A percentile compares a stretch with the other conserved stretches of the same genome.
Evolutionary conservation across 768 basidiomycete species (phyloP).

Genomic region (Cubamyces sp.): DNA sequence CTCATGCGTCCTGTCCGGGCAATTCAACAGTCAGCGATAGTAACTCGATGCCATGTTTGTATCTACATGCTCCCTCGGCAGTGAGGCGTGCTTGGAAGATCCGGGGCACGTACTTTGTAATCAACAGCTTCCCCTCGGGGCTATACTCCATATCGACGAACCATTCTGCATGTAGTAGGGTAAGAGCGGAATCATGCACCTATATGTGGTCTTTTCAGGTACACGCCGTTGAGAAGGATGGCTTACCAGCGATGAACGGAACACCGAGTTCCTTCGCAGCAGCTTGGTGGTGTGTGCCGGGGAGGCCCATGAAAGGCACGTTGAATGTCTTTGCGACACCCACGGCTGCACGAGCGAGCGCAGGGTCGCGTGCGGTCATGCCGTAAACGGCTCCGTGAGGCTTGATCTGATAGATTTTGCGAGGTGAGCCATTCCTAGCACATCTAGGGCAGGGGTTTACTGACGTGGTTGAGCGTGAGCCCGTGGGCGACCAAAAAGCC

Average conservation of each 20-base stretch:
- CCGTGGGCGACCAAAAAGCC: conserved; percentile 61
- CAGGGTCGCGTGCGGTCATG: conserved; percentile 57
- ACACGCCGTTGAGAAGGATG: background rate
- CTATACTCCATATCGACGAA: conserved; percentile 70
- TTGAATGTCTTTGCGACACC: conserved; percentile 56
- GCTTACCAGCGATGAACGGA: conserved; percentile 61
- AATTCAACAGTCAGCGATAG: too few species aligned
- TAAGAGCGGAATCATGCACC: background rate
- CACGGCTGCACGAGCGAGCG: conserved; percentile 58
- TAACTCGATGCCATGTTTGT: too few species aligned
- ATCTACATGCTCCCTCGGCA: too few species aligned
- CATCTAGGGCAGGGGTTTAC: conserved; percentile 19
- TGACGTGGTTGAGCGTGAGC: conserved; percentile 58
- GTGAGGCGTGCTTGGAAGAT: background rate
- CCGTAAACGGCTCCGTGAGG: conserved; percentile 67
- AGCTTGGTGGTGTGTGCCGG: conserved; percentile 63
- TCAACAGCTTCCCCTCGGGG: conserved; percentile 57
- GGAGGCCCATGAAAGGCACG: conserved; percentile 64
- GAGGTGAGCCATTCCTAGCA: too few species aligned
- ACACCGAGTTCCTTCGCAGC: conserved; percentile 59
- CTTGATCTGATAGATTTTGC: conserved; percentile 47
- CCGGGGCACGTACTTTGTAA: conserved; percentile 50
- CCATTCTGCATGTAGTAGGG: conserved; percentile 48
- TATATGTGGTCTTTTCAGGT: background rate
- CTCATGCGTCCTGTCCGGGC: conserved; percentile 49